A percentile compares a stretch with the other conserved stretches of the same genome.
These are phyloP conservation scores for Trichoderma lentiforme DNA, from an alignment of 2,329 filamentous ascomycete species.

Conservation along the genomic window DNA sequence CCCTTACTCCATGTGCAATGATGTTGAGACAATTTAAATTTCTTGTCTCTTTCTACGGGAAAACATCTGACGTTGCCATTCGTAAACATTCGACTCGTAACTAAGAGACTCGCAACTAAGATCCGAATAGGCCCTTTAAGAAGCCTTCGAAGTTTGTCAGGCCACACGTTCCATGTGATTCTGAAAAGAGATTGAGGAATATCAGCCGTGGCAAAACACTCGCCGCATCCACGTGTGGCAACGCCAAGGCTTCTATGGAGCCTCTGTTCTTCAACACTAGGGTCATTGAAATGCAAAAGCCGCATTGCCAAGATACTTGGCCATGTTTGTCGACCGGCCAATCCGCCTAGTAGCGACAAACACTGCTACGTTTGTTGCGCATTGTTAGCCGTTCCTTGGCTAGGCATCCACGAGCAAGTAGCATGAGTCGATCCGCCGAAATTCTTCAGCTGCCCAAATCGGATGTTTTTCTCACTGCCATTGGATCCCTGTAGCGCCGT, in stretches of 20 bases:
- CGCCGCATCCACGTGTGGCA: background rate
- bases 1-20: background rate
- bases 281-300: background rate
- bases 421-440: background rate
- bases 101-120: background rate
- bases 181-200: background rate
- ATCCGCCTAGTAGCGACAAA: background rate
- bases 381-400: background rate
- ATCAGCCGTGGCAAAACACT: background rate
- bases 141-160: background rate
- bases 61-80: background rate
- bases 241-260: background rate
- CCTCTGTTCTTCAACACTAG: background rate
- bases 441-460: background rate
- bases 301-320: background rate
- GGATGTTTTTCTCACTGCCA: background rate
- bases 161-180: background rate
- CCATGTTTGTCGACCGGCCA: background rate
- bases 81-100: background rate
- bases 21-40: background rate
- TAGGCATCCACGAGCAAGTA: background rate
- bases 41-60: background rate
- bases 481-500: background rate
- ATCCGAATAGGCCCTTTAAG: background rate
- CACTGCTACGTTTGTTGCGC: background rate